Percentiles rank a stretch among this genome's conserved stretches.
Evolutionary conservation across 2,329 filamentous ascomycete species (phyloP).

Genomic region (Alternaria brassicae): DNA sequence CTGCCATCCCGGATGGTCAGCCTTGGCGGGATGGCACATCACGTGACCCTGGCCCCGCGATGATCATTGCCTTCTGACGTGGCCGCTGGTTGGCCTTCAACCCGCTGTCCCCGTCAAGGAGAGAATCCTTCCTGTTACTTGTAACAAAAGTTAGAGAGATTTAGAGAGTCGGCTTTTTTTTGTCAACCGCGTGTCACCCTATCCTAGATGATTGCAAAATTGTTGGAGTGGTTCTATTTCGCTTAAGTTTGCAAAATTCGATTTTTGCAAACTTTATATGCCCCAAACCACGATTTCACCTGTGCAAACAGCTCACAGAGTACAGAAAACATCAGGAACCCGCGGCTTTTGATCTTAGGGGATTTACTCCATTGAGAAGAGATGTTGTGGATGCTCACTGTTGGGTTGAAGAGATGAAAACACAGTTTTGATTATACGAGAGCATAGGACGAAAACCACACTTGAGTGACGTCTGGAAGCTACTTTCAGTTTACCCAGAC

Average conservation of each 20-base stretch:
- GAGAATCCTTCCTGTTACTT: no score
- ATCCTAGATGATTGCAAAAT: no score
- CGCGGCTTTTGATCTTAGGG: not conserved
- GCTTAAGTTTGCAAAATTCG: not conserved
- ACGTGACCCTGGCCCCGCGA: no score
- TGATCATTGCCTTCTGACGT: no score
- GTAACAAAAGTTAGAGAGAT: no score
- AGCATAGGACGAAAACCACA: not conserved
- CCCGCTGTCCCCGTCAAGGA: no score
- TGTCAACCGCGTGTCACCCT: no score
- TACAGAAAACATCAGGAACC: not conserved
- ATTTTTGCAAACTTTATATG: not conserved
- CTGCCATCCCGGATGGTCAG: no score
- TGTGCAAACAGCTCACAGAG: not conserved
- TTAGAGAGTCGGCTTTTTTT: no score
- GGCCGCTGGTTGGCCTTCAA: no score
- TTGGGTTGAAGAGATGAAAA: not conserved
- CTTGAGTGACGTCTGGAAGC: not conserved
- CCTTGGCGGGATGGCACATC: no score
- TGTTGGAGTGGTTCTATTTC: not conserved
- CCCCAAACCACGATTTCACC: not conserved
- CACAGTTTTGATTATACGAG: not conserved
- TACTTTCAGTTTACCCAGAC: not conserved
- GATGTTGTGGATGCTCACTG: not conserved
- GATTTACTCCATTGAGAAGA: not conserved